Evolutionary conservation across 139 green algal genomes (phyloP), one percentile per base, ranked within the genome.

Genomic region (Edaphochlamys debaryana): DNA sequence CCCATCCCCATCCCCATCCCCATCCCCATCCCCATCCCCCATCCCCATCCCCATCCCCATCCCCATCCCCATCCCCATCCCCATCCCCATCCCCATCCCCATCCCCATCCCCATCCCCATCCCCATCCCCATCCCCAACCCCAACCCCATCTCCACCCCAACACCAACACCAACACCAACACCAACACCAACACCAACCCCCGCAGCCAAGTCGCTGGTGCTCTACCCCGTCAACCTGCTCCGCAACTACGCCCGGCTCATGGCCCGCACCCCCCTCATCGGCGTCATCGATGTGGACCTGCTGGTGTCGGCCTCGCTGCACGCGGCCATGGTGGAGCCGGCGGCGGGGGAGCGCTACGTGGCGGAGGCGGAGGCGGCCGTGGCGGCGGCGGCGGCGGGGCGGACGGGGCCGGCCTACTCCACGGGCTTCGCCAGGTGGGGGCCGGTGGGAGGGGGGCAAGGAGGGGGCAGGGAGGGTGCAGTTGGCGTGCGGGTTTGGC

Each of bases 141-240:
- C n/a, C n/a, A n/a, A n/a, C n/a, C n/a, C n/a, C n/a, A n/a, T n/a
- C n/a, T n/a, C n/a, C n/a, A n/a, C n/a, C n/a, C n/a, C n/a, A n/a
- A n/a, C n/a, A n/a, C n/a, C n/a, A n/a, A n/a, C n/a, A n/a, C n/a
- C n/a, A n/a, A n/a, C n/a, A n/a, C n/a, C n/a, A n/a, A n/a, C n/a
- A n/a, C n/a, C n/a, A n/a, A n/a, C n/a, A n/a, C n/a, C n/a, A n/a
- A n/a, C 63, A 29, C 29, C 66, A 48, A 27, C 8, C 40, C 41
- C 37, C 58, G 17, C 58, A 66, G 63, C 7, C 63, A 23, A 27
- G 17, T 60, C 63, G 9, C 58, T 72, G 41, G 67, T 87, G 69
- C 80, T 90, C 6, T 90, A 90, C 64, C 86, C 86, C 19, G 82
- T 90, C 62, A 90, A 90, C 64, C 60, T 71, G 19, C 52, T 90